These are phyloP conservation scores for Suillus hirtellus DNA, from an alignment of 768 basidiomycete genomes.

Conservation along the genomic window DNA sequence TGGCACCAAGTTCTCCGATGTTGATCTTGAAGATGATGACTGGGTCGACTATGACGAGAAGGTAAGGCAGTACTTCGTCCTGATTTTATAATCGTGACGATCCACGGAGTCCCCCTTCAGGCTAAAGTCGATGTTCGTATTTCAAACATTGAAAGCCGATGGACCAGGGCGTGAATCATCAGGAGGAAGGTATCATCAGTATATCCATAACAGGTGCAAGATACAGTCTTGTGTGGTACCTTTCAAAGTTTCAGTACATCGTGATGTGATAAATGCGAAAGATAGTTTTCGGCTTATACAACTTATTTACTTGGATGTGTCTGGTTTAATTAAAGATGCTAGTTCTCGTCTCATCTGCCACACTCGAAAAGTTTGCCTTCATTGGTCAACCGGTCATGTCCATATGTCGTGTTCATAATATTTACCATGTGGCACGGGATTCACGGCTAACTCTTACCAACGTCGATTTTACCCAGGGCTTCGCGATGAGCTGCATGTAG, in stretches of 20 bases:
- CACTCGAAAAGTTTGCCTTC: conserved; percentile 23
- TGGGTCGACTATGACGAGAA: conserved; percentile 95
- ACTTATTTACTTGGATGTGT: conserved; percentile 19
- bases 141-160: conserved; percentile 63
- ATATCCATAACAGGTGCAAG: neutral
- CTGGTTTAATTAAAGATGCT: conserved; percentile 30
- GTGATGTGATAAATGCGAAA: neutral
- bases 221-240: neutral
- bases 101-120: conserved; percentile 34
- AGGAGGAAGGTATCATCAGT: neutral
- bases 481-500: neutral
- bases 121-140: conserved; percentile 66
- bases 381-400: neutral
- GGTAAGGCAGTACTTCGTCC: conserved; percentile 38
- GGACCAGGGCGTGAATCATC: conserved; percentile 57
- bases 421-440: neutral
- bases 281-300: neutral
- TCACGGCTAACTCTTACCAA: neutral
- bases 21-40: conserved; percentile 65
- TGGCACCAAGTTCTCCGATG: conserved; percentile 58
- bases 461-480: neutral
- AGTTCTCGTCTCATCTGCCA: conserved; percentile 3
- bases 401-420: neutral
- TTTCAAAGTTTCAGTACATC: neutral
- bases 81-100: neutral